phyloP scores from a whole-genome alignment of 2,329 filamentous ascomycete species.

The Hypoxylon sp. region DNA sequence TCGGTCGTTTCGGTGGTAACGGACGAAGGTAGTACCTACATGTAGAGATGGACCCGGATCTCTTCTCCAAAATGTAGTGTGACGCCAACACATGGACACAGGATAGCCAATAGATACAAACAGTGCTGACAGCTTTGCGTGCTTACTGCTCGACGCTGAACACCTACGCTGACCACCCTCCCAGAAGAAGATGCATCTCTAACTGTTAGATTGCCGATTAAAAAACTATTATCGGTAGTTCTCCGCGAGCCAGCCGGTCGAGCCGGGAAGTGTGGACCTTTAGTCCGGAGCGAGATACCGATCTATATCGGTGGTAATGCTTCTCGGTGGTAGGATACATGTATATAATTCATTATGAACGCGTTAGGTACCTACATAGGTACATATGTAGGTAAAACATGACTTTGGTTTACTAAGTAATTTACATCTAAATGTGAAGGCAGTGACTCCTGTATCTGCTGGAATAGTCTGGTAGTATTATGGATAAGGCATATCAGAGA shows the following conservation, averaged over 20 bases:
- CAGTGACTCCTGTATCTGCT: no score
- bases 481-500: no score
- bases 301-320: constrained; percentile 22
- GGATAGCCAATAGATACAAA: constrained; percentile 21
- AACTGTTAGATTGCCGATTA: constrained; percentile 20
- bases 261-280: constrained; percentile 22
- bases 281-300: constrained; percentile 33
- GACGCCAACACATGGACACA: constrained; percentile 24
- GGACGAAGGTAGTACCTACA: constrained; percentile 39
- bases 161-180: constrained; percentile 3
- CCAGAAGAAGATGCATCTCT: neutral
- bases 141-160: constrained; percentile 28
- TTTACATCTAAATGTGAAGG: no score
- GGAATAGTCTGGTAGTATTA: no score
- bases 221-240: constrained; percentile 22
- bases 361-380: no score
- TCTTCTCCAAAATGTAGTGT: constrained; percentile 38
- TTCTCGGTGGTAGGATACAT: constrained; percentile 1
- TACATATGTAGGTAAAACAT: no score
- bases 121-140: constrained; percentile 28
- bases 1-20: constrained; percentile 16
- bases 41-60: constrained; percentile 19
- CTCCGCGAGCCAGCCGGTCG: constrained; percentile 27
- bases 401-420: no score
- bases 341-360: no score